phyloP scores from a whole-genome alignment of 2,329 filamentous ascomycete species.

The Ustulina deusta region DNA sequence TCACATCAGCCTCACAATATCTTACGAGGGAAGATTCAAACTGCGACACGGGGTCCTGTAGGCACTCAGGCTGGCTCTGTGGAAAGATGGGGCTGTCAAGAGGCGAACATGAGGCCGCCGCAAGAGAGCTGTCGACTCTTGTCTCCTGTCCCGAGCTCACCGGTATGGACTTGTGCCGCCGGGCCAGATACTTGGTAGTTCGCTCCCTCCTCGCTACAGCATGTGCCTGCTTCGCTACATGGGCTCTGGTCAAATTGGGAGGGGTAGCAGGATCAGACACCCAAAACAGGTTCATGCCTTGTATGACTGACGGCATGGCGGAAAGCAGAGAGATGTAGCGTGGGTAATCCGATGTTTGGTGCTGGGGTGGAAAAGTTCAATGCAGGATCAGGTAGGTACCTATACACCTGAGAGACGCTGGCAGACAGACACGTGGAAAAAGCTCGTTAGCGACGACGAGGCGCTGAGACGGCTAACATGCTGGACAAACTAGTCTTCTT shows the following conservation, averaged over 20 bases:
- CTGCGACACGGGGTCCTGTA: neutral
- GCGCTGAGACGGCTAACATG: too few species aligned
- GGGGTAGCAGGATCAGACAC: slow-evolving; percentile 3
- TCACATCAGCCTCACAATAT: too few species aligned
- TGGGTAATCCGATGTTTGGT: too few species aligned
- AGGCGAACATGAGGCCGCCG: neutral
- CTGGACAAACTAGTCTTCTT: too few species aligned
- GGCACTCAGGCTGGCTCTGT: neutral
- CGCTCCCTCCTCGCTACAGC: slow-evolving; percentile 2
- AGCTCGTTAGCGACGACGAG: too few species aligned
- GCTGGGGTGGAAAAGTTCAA: too few species aligned
- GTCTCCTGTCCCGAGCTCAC: neutral
- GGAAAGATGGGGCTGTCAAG: neutral
- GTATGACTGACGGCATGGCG: too few species aligned
- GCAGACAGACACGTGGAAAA: too few species aligned
- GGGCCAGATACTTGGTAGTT: slow-evolving; percentile 8
- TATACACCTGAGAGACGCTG: too few species aligned
- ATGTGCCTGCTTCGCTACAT: slow-evolving; percentile 12
- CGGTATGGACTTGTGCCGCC: slow-evolving; percentile 2
- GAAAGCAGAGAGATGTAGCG: too few species aligned
- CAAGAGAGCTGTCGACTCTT: too few species aligned
- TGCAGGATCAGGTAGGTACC: too few species aligned
- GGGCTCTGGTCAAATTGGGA: neutral
- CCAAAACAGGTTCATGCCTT: slow-evolving; percentile 36
- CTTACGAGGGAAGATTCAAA: slow-evolving; percentile 6